Evolutionary conservation across 495 filamentous ascomycete genomes (phyloP).

Genomic region (Penicillium coprophilum): DNA sequence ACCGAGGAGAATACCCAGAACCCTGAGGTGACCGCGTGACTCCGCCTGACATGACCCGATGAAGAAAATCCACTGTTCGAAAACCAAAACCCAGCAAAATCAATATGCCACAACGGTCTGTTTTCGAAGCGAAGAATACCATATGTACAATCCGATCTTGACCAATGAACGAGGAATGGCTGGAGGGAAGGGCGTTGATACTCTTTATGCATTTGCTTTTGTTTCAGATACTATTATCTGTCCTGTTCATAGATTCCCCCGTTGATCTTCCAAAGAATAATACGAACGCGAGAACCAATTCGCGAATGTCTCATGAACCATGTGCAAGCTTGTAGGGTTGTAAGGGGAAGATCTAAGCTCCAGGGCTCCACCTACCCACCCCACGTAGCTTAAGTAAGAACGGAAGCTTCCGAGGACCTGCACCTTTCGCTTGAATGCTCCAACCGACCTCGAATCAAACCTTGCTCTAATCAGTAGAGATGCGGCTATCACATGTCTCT

Average conservation of each 20-base stretch:
- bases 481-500: constrained; percentile 31
- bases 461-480: constrained; percentile 23
- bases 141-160: constrained; percentile 39
- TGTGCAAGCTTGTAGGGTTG: neutral
- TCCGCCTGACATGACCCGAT: constrained; percentile 21
- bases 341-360: neutral
- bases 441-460: neutral
- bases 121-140: constrained; percentile 22
- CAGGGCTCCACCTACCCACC: neutral
- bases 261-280: constrained; percentile 15
- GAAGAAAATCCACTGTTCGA: neutral
- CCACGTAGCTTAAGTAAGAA: constrained; percentile 24
- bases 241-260: constrained; percentile 34
- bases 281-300: constrained; percentile 6
- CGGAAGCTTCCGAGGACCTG: constrained; percentile 8
- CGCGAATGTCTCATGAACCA: neutral
- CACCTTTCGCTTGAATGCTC: constrained; percentile 7
- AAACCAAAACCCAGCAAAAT: constrained; percentile 2
- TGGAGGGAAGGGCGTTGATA: constrained; percentile 38
- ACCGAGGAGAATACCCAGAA: constrained; percentile 32
- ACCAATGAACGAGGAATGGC: constrained; percentile 29
- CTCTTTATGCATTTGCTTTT: constrained; percentile 33
- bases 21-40: constrained; percentile 43
- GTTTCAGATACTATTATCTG: constrained; percentile 12
- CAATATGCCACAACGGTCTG: neutral